Evolutionary conservation across 106 monocot species (phyloP).

Genomic region (Acorus calamus): DNA sequence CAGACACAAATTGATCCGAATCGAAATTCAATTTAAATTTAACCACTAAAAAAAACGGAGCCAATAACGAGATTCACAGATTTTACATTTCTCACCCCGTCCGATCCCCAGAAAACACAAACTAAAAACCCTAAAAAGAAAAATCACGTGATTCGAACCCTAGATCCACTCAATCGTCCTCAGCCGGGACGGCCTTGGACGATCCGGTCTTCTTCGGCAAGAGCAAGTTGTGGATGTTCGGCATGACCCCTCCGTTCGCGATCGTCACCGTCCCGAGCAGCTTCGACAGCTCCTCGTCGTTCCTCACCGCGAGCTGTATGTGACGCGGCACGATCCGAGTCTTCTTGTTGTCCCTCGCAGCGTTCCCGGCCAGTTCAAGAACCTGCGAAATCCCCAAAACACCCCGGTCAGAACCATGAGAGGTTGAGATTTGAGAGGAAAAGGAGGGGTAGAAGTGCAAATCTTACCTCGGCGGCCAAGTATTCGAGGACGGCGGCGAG

Average conservation of each 20-base stretch:
- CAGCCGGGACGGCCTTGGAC: not conserved
- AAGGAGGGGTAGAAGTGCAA: too few species aligned
- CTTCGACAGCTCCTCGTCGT: conserved; percentile 11
- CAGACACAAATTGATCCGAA: too few species aligned
- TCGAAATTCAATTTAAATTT: too few species aligned
- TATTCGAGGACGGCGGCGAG: conserved; percentile 50
- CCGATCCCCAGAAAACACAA: too few species aligned
- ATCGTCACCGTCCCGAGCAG: conserved; percentile 3
- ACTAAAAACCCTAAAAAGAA: too few species aligned
- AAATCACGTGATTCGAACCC: too few species aligned
- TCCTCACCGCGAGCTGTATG: conserved; percentile 10
- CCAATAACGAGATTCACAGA: too few species aligned
- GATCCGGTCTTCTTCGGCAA: conserved; percentile 9
- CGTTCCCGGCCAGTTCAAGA: conserved; percentile 5
- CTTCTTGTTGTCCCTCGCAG: conserved; percentile 13
- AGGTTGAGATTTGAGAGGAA: too few species aligned
- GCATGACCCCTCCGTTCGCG: conserved; percentile 9
- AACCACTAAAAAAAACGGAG: too few species aligned
- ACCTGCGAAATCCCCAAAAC: not conserved
- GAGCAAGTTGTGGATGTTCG: conserved; percentile 14
- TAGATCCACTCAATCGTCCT: too few species aligned
- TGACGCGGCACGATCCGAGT: not conserved
- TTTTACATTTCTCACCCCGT: too few species aligned
- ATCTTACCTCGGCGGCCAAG: conserved; percentile 36
- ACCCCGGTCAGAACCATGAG: too few species aligned